A percentile compares a stretch with the other conserved stretches of the same genome.
These are phyloP conservation scores for Elaeagnus macrophylla DNA, from an alignment of 306 rosid genomes.

Conservation along the genomic window DNA sequence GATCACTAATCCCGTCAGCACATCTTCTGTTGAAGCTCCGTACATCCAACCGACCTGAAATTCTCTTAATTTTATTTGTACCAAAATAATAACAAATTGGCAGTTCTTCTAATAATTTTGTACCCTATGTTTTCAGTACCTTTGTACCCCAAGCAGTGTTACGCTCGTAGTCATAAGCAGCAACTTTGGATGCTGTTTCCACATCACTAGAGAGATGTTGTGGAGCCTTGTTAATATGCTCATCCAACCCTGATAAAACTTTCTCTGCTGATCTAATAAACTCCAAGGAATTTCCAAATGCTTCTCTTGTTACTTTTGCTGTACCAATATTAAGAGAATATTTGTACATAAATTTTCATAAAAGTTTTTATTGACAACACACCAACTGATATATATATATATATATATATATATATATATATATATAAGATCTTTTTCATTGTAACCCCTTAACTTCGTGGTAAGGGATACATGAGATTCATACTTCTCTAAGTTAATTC, in stretches of 20 bases:
- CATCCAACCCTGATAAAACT: neutral
- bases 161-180: slow-evolving; percentile 15
- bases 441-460: too few species aligned
- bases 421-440: too few species aligned
- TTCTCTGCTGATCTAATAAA: slow-evolving; percentile 1
- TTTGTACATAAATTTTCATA: too few species aligned
- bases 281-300: slow-evolving; percentile 22
- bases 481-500: too few species aligned
- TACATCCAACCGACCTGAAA: slow-evolving; percentile 29
- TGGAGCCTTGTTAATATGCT: neutral
- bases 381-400: too few species aligned
- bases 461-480: too few species aligned
- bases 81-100: too few species aligned
- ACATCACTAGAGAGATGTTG: neutral
- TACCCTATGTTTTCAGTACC: slow-evolving; percentile 1
- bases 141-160: slow-evolving; percentile 15
- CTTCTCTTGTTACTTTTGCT: neutral
- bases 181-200: slow-evolving; percentile 4
- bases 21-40: slow-evolving; percentile 23
- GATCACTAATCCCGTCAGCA: slow-evolving; percentile 22
- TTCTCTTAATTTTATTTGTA: too few species aligned
- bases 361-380: too few species aligned
- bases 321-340: too few species aligned
- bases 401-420: too few species aligned
- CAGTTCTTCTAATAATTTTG: neutral